These are phyloP conservation scores for Yamadazyma oceani DNA, from an alignment of 1,139 yeast genomes.

Conservation along the genomic window DNA sequence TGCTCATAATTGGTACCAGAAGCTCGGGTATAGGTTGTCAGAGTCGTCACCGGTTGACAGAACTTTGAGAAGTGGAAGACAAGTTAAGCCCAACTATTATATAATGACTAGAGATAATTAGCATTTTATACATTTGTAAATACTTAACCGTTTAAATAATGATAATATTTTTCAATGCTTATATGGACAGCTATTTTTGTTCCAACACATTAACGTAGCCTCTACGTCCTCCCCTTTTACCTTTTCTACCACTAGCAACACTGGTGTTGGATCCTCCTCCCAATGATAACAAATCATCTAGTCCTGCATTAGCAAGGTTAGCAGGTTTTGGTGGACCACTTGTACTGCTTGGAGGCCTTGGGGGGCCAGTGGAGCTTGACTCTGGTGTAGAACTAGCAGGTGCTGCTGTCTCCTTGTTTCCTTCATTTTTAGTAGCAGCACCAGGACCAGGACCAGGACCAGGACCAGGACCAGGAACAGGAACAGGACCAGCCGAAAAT, in stretches of 20 bases:
- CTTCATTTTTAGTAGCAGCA: neutral
- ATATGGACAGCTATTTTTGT: constrained; percentile 10
- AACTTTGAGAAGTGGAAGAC: constrained; percentile 36
- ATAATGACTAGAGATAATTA: constrained; percentile 11
- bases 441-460: constrained; percentile 6
- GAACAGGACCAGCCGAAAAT: neutral
- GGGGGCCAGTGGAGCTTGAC: neutral
- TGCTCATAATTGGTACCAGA: constrained; percentile 46
- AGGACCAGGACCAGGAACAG: constrained; percentile 5
- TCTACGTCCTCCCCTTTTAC: constrained; percentile 67
- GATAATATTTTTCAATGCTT: no score
- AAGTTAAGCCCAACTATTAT: constrained; percentile 33
- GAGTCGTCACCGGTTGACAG: constrained; percentile 46
- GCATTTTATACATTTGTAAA: no score
- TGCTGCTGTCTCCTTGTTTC: neutral
- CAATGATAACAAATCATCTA: constrained; percentile 68
- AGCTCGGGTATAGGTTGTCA: constrained; percentile 37
- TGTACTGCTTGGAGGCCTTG: no score
- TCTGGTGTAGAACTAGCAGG: constrained; percentile 5
- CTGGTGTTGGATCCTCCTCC: constrained; percentile 33
- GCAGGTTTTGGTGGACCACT: constrained; percentile 10
- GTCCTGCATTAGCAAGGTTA: constrained; percentile 48
- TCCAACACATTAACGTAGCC: constrained; percentile 80
- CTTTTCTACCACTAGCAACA: constrained; percentile 46
- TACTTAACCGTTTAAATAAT: no score